These are phyloP conservation scores for Monascus purpureus DNA, from an alignment of 495 filamentous ascomycete genomes.

Conservation along the genomic window DNA sequence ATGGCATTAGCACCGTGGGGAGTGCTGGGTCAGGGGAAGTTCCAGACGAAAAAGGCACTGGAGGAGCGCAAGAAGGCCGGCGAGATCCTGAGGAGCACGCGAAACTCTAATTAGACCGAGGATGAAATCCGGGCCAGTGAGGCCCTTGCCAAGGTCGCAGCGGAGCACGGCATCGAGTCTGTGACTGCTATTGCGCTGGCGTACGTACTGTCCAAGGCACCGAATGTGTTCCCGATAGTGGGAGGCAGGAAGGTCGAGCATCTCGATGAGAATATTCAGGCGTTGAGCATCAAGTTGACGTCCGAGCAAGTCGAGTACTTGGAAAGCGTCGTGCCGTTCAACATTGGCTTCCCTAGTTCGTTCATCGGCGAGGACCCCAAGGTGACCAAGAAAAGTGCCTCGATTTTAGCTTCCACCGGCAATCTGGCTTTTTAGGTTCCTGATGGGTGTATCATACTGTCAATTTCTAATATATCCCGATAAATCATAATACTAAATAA, in stretches of 20 bases:
- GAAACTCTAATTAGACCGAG: conserved; percentile 15
- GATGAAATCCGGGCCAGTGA: conserved; percentile 28
- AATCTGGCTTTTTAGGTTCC: background rate
- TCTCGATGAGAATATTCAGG: conserved; percentile 48
- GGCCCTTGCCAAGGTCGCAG: conserved; percentile 37
- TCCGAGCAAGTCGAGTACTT: conserved; percentile 43
- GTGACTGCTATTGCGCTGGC: conserved; percentile 52
- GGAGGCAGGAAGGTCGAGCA: conserved; percentile 54
- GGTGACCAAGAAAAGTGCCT: conserved; percentile 3
- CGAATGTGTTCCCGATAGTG: conserved; percentile 65
- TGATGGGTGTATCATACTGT: too few relatives aligned
- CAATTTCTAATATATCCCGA: too few relatives aligned
- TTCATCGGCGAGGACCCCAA: conserved; percentile 26
- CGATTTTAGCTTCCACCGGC: background rate
- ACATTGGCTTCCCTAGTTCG: conserved; percentile 38
- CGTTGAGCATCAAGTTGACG: conserved; percentile 37
- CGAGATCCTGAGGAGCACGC: conserved; percentile 15
- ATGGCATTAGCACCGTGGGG: conserved; percentile 49
- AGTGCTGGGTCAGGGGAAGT: conserved; percentile 37
- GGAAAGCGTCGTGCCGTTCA: conserved; percentile 34
- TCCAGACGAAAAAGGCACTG: conserved; percentile 27
- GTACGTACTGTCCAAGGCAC: conserved; percentile 59
- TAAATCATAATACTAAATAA: too few relatives aligned
- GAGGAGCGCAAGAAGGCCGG: conserved; percentile 16
- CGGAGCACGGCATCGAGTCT: conserved; percentile 27